Evolutionary conservation across 2,329 filamentous ascomycete genomes (phyloP), one percentile per base, ranked within the genome.

Genomic region (Neofusicoccum parvum): DNA sequence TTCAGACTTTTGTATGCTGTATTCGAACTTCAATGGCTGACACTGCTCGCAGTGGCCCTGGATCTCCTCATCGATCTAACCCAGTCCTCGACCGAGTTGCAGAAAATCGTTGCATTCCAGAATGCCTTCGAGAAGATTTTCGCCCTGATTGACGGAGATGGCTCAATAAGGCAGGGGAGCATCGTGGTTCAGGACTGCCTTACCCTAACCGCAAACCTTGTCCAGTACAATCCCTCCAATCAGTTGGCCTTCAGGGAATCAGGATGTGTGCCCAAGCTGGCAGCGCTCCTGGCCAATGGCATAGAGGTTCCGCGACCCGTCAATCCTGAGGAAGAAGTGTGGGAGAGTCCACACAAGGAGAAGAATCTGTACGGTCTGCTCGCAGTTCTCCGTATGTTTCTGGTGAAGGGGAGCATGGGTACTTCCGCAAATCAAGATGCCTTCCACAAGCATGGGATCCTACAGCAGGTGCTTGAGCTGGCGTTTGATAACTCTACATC

Each of bases 31-130:
- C 62, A 63, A 62, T 34, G 41, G 37, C 56, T 58, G 37, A 64
- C 15, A 14, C 36, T 41, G 64, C 39, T 66, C 68, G 36, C 67
- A 85, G 92, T 96, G 79, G 92, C 89, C 4, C 85, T 99, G 34
- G 85, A 90, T n/a, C 85, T 99, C 14, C 86, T 99, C 56, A 96
- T 92, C 37, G 91, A 93, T 65, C 84, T 99, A 36, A 97, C 95
- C 0, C 92, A 92, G 36, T 89, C 89, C 0, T 97, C 94, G 9
- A 81, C 89, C 48, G 94, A 98, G 72, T 86, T 99, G 62, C 94
- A 98, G 75, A 98, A 98, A 77, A 85, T 98, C 1, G 94, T 98
- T 27, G 95, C 93, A 0, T 98, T 97, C 70, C 93, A 97, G 73
- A 94, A 92, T 82, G 92, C 94, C 0, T 98, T 97, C 72, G 92